Evolutionary conservation across 2,329 filamentous ascomycete genomes (phyloP), one percentile per base, ranked within the genome.

Genomic region (Neospermospora avenae): DNA sequence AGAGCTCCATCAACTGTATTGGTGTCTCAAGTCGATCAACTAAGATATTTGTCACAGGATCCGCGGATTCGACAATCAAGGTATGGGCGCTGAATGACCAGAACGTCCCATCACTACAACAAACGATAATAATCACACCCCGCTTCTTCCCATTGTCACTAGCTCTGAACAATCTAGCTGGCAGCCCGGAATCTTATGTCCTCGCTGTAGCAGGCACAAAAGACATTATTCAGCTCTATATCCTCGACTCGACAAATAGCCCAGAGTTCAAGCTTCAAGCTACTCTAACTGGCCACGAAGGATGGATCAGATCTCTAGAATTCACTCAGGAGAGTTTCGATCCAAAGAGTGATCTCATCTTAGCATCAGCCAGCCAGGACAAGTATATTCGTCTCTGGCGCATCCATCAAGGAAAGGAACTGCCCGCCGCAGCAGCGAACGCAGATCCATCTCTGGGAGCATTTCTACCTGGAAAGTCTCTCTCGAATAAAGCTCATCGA

Each of bases 311-410:
- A 51, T 93, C 91, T 14, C 79, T 99, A 13, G 87, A 87, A 64
- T 95, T 99, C 67, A 83, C 84, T 1, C 78, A 78, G 61, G 90
- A 95, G 70, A 81, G 75, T 14, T 71, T 77, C 2, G 76, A 77
- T 22, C 66, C 75, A 0, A 74, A 77, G 0, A 83, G 84, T 55
- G 93, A 97, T 72, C 73, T 96, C 3, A 76, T 98, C 22, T 81
- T 99, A 20, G 91, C 93, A 0, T 98, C 93, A 11, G 93, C 93
- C 22, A 98, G 93, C 72, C 95, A 99, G 74, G 95, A 99, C 75
- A 97, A 96, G 76, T 99, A 98, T 70, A 88, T 98, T 61, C 89
- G 95, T 42, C 82, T 99, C 37, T 99, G 95, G 95, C 85, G 93
- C 60, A 77, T 99, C 37, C 89, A 90, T 65, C 79, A 83, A 63